These are phyloP conservation scores for Arthrobotrys conoides DNA, from an alignment of 2,329 filamentous ascomycete species.

Conservation along the genomic window DNA sequence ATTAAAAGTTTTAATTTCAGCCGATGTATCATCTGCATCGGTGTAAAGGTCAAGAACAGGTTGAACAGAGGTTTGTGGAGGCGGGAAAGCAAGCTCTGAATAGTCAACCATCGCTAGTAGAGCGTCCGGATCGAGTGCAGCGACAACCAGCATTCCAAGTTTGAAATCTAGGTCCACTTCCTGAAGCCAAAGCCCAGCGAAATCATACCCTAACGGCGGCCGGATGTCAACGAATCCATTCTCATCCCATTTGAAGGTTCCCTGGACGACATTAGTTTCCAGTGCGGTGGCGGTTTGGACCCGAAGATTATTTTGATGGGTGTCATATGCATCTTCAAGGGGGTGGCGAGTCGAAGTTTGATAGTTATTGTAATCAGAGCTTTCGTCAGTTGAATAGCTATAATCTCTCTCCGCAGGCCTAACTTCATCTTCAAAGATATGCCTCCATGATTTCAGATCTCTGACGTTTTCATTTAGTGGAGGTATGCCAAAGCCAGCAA, in stretches of 20 bases:
- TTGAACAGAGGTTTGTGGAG: conserved; percentile 42
- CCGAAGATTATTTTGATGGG: conserved; percentile 48
- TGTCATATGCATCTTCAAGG: conserved; percentile 50
- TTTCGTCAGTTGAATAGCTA: conserved; percentile 53
- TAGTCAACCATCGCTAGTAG: conserved; percentile 43
- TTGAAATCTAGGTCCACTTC: conserved; percentile 55
- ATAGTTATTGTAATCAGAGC: conserved; percentile 54
- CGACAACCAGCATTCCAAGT: conserved; percentile 50
- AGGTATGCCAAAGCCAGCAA: conserved; percentile 49
- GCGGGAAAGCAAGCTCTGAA: conserved; percentile 26
- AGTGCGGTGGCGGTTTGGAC: conserved; percentile 36
- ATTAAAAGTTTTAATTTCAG: conserved; percentile 42
- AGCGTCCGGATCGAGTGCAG: conserved; percentile 27
- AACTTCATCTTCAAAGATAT: conserved; percentile 53
- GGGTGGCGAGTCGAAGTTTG: conserved; percentile 43
- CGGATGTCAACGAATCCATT: conserved; percentile 52
- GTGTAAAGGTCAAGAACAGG: conserved; percentile 44
- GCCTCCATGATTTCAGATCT: conserved; percentile 52
- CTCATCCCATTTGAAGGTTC: conserved; percentile 53
- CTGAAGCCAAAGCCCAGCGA: conserved; percentile 56
- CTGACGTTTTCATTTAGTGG: conserved; percentile 48
- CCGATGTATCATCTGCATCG: conserved; percentile 39
- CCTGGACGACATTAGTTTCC: conserved; percentile 49
- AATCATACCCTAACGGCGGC: conserved; percentile 46
- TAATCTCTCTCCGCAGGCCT: conserved; percentile 50